These are phyloP conservation scores for Corylus americana DNA, from an alignment of 306 rosid genomes.

Conservation along the genomic window DNA sequence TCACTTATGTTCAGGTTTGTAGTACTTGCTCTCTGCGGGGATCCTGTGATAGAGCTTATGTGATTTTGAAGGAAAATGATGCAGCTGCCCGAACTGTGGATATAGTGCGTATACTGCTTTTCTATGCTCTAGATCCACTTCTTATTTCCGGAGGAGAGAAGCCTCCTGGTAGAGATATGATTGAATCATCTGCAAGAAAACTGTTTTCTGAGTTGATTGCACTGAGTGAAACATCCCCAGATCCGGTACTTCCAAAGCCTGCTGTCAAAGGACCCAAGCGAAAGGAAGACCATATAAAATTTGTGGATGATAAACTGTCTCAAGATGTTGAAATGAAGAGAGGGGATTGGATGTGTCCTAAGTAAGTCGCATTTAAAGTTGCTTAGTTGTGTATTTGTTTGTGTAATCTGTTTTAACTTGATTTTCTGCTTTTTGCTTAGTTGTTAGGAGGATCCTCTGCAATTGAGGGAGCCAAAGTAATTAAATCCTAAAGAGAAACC, in stretches of 20 bases:
- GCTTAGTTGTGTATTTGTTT: conserved; percentile 16
- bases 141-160: conserved; percentile 68
- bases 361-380: conserved; percentile 52
- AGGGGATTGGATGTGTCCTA: conserved; percentile 89
- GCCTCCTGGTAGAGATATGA: conserved; percentile 63
- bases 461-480: neutral
- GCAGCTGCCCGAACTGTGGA: conserved; percentile 86
- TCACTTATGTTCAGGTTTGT: conserved; percentile 66
- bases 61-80: conserved; percentile 58
- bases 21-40: conserved; percentile 77
- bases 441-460: neutral
- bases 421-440: conserved; percentile 14
- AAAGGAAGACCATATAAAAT: conserved; percentile 32
- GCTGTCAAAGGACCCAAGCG: conserved; percentile 26
- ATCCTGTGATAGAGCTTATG: conserved; percentile 95
- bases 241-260: conserved; percentile 44
- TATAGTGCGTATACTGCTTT: conserved; percentile 71
- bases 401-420: conserved; percentile 6
- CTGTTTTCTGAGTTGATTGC: conserved; percentile 68
- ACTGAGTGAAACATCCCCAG: conserved; percentile 60
- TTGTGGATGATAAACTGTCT: conserved; percentile 25
- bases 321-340: conserved; percentile 62
- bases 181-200: conserved; percentile 75
- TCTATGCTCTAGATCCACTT: conserved; percentile 75
- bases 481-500: neutral